These are phyloP conservation scores for Sarocladiaceae sp. DNA, from an alignment of 2,329 filamentous ascomycete species.

Conservation along the genomic window DNA sequence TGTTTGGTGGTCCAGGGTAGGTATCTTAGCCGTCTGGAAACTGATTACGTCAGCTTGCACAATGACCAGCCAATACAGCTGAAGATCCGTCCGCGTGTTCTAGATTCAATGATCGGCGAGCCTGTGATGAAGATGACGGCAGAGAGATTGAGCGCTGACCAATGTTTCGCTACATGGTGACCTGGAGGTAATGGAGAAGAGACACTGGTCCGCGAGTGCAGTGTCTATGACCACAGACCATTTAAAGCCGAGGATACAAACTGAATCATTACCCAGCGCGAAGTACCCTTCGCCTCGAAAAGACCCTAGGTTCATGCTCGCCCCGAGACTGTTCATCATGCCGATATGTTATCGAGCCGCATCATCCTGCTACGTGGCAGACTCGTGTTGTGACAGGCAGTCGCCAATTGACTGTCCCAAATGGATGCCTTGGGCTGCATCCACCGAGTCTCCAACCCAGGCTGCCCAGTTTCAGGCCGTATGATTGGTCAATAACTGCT, in stretches of 20 bases:
- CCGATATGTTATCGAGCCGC: neutral
- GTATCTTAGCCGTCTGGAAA: no score
- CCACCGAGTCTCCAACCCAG: constrained; percentile 4
- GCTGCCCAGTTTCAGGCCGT: neutral
- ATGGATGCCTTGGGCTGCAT: constrained; percentile 8
- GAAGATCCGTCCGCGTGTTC: constrained; percentile 3
- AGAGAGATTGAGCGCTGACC: neutral
- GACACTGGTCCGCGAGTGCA: no score
- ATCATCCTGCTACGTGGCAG: constrained; percentile 6
- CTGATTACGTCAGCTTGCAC: no score
- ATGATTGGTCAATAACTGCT: constrained; percentile 3
- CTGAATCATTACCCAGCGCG: no score
- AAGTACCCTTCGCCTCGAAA: no score
- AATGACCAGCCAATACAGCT: no score
- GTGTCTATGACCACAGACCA: no score
- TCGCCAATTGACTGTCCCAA: constrained; percentile 4
- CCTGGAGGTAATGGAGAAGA: no score
- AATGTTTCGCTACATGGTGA: neutral
- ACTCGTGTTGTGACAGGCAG: neutral
- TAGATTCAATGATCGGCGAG: neutral
- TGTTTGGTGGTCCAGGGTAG: no score
- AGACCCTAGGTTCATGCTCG: no score
- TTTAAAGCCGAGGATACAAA: no score
- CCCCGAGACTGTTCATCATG: neutral
- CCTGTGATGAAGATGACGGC: neutral